Conservation (phyloP, 2,329 filamentous ascomycete genomes). For the Pleoardoris graminearum region DNA sequence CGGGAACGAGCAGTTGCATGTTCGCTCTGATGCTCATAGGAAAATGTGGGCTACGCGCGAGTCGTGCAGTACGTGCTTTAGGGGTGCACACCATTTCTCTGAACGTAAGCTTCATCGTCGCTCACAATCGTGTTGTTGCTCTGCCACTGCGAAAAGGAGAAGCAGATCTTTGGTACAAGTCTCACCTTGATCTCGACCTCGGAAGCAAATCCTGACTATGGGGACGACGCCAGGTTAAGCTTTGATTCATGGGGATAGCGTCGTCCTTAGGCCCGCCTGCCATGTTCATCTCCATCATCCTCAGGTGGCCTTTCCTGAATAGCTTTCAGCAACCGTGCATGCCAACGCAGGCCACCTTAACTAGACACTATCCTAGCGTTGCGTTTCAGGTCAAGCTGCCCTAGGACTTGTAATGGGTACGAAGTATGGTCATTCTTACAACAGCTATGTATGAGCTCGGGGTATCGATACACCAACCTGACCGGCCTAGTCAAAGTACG, state of each 20-base stretch:
- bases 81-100: background rate
- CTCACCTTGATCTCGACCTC: background rate
- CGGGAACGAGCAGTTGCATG: too few relatives aligned
- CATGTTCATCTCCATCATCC: too few relatives aligned
- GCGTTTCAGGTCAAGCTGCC: too few relatives aligned
- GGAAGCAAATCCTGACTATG: background rate
- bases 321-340: too few relatives aligned
- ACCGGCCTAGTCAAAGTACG: too few relatives aligned
- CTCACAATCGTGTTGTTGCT: background rate
- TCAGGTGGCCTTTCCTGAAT: too few relatives aligned
- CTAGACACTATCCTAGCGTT: too few relatives aligned
- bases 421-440: background rate
- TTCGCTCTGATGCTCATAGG: background rate
- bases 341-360: too few relatives aligned
- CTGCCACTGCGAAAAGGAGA: constrained; percentile 1
- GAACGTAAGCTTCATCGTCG: background rate
- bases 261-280: too few relatives aligned
- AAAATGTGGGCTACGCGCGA: too few relatives aligned
- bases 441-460: background rate
- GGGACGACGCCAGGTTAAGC: background rate
- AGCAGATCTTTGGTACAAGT: constrained; percentile 2
- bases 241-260: too few relatives aligned
- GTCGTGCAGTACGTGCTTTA: too few relatives aligned
- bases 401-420: background rate
- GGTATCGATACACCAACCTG: constrained; percentile 3